Conservation (phyloP, 176 grass and related monocot species). For the Eremochloa ophiuroides region DNA sequence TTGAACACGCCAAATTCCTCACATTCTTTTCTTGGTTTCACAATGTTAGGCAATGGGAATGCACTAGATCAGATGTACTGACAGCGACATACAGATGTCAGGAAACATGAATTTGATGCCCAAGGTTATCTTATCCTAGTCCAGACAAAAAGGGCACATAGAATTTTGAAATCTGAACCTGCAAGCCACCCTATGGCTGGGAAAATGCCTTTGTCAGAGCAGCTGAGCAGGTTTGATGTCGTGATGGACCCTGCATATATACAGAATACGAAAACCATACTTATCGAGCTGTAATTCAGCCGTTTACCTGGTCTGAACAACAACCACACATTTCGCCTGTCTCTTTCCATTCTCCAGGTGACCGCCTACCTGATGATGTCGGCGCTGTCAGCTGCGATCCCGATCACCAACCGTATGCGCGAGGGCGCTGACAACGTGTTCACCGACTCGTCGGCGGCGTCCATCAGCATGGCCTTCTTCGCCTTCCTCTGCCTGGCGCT, state of each 20-base stretch:
- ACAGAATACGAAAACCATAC: background rate
- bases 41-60: background rate
- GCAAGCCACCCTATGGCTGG: background rate
- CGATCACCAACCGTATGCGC: slow-evolving; percentile 81
- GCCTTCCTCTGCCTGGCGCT: slow-evolving; percentile 75
- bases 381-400: slow-evolving; percentile 68
- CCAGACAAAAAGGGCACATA: background rate
- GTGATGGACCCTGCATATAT: background rate
- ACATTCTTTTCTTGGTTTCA: background rate
- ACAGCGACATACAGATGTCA: background rate
- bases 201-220: background rate
- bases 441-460: slow-evolving; percentile 76
- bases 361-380: slow-evolving; percentile 83
- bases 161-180: background rate
- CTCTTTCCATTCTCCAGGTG: slow-evolving; percentile 35
- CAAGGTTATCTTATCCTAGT: background rate
- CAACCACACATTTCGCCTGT: background rate
- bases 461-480: slow-evolving; percentile 93
- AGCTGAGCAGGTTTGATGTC: background rate
- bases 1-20: background rate
- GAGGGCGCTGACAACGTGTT: slow-evolving; percentile 63
- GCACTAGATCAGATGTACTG: background rate
- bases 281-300: background rate
- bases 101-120: background rate
- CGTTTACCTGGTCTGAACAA: background rate